Evolutionary conservation across 2,329 filamentous ascomycete species (phyloP), one percentile per base, ranked within the genome.

Genomic region (Epicoccum sorghinum): DNA sequence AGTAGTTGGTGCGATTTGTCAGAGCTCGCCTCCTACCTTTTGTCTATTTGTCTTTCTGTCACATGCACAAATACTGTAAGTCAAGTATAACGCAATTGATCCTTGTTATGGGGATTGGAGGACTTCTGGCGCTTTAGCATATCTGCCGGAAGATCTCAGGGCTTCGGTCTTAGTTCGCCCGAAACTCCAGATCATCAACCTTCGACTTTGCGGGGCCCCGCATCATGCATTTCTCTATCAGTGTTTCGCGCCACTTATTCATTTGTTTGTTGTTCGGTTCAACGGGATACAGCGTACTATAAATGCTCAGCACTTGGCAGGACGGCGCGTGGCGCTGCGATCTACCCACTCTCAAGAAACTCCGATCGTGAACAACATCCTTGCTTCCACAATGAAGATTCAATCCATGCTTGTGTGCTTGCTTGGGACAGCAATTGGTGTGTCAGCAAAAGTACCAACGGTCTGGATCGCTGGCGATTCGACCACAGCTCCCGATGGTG

Each of bases 391-490:
- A 2, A 54, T 49, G 52, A 48, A 36, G 9, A 8, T 54, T 12
- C 40, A 46, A 10, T 22, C 44, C 27, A 35, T 4, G 13, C 33
- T 55, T 35, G 45, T 46, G 8, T 52, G 40, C 14, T 30, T 47
- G 33, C 18, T 50, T 2, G 32, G 44, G 18, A 40, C 42, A n/a
- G 30, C 29, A 0, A 4, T 36, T 0, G 22, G 29, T 12, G 30
- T 13, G 6, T 25, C 41, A n/a, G 36, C 56, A 14, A 37, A 39
- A 5, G 48, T 52, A 13, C 46, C 52, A 4, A 54, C 46, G 3
- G 35, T 54, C 5, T 54, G 82, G 64, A 70, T 85, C 38, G 81
- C 80, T 23, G 84, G 84, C 35, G 84, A 86, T 65, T 84, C 81
- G 12, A 86, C 84, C 1, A 86, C 85, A 78, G 83, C 83, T 2